phyloP scores from a whole-genome alignment of 2,329 filamentous ascomycete species.

The Esteya vermicola region DNA sequence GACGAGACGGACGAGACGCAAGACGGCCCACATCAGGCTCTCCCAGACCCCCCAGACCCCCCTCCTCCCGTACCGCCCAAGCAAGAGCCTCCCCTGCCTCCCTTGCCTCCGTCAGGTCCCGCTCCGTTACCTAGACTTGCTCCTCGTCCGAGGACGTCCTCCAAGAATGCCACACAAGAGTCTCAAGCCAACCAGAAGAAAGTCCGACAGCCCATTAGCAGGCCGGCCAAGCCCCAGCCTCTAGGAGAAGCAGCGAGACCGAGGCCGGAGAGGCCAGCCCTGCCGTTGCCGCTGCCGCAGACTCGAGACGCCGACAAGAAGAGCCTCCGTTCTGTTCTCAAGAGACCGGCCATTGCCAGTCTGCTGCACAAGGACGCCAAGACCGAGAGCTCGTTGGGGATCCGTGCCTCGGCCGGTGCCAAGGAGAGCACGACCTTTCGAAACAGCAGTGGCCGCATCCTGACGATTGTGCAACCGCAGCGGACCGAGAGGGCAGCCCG shows the following conservation, averaged over 20 bases:
- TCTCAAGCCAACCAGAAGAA: constrained; percentile 32
- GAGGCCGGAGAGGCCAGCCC: neutral
- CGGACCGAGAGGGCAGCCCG: neutral
- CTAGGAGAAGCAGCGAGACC: neutral
- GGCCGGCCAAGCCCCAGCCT: neutral
- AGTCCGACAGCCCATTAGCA: constrained; percentile 20
- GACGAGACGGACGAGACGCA: neutral
- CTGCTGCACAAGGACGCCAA: constrained; percentile 22
- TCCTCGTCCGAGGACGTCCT: constrained; percentile 1
- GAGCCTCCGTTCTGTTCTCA: constrained; percentile 33
- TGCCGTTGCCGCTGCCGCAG: neutral
- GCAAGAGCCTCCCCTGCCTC: neutral
- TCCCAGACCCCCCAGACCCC: neutral
- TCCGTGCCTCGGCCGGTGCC: neutral
- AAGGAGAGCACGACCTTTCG: neutral
- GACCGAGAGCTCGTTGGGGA: neutral
- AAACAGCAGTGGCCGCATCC: constrained; percentile 3
- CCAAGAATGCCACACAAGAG: constrained; percentile 1
- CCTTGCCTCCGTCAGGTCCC: neutral
- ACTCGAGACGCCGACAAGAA: no score
- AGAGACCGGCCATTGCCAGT: constrained; percentile 30
- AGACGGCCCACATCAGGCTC: no score
- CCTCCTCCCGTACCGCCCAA: constrained; percentile 1
- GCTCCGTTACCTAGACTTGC: neutral
- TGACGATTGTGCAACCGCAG: neutral